Evolutionary conservation across 805 yeast species (phyloP).

Genomic region (Saccharomycopsis amapae): DNA sequence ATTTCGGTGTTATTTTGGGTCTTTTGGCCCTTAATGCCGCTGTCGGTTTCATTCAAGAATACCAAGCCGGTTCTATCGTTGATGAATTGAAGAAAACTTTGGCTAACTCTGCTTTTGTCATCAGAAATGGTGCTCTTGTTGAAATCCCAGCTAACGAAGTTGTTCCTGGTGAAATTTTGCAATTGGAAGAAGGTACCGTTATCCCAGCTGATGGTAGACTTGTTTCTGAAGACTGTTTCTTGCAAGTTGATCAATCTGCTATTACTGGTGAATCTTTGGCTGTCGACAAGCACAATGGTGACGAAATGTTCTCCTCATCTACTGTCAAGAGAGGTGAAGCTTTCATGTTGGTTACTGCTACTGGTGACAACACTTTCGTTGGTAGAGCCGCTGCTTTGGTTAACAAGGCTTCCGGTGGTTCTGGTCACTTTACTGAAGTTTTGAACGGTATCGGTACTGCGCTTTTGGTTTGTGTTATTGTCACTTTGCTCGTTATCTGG

Average conservation of each 20-base stretch:
- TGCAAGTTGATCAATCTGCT: constrained; percentile 94
- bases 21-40: constrained; percentile 77
- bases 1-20: constrained; percentile 95
- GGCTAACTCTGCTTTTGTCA: constrained; percentile 80
- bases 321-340: constrained; percentile 95
- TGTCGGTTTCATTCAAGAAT: constrained; percentile 96
- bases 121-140: constrained; percentile 71
- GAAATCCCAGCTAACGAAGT: constrained; percentile 79
- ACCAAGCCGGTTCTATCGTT: constrained; percentile 97
- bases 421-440: constrained; percentile 96
- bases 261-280: constrained; percentile 97
- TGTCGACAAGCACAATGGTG: constrained; percentile 87
- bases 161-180: constrained; percentile 93
- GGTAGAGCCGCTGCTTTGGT: constrained; percentile 98
- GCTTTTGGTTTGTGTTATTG: constrained; percentile 79
- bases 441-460: constrained; percentile 96
- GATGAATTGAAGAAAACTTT: constrained; percentile 93
- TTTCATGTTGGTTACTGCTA: constrained; percentile 87
- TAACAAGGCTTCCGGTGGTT: constrained; percentile 86
- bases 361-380: constrained; percentile 92
- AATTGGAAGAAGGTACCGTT: constrained; percentile 88
- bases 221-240: constrained; percentile 74
- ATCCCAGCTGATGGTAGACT: constrained; percentile 91
- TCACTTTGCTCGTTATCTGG: constrained; percentile 87
- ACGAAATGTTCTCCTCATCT: constrained; percentile 83